A percentile compares a stretch with the other conserved stretches of the same genome.
These are phyloP conservation scores for Nitzschia sp. DNA, from an alignment of 108 stramenopile genomes.

Conservation along the genomic window DNA sequence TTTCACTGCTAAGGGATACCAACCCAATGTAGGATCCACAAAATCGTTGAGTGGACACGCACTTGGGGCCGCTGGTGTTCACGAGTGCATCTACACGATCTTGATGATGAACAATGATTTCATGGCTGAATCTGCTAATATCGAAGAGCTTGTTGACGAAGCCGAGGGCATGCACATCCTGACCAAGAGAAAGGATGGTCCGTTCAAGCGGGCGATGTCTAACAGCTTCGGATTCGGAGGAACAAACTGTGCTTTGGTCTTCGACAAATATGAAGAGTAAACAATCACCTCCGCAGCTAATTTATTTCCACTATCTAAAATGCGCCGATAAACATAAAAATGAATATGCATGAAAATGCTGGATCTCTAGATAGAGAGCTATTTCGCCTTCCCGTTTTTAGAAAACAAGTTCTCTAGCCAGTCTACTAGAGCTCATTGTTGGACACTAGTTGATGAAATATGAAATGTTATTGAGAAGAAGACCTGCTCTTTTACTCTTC, in stretches of 20 bases:
- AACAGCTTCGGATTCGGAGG: conserved; percentile 99
- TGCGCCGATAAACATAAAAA: background rate
- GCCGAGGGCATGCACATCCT: conserved; percentile 94
- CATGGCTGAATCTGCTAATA: conserved; percentile 94
- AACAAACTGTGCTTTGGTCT: conserved; percentile 96
- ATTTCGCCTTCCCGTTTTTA: too few species aligned
- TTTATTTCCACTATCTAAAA: background rate
- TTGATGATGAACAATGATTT: conserved; percentile 95
- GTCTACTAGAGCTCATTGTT: too few species aligned
- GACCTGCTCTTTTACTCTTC: too few species aligned
- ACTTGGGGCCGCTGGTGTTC: conserved; percentile 97
- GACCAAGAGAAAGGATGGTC: conserved; percentile 87
- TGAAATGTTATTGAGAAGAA: too few species aligned
- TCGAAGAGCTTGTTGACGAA: conserved; percentile 86
- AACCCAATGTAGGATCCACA: conserved; percentile 93
- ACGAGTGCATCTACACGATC: conserved; percentile 95
- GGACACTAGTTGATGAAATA: too few species aligned
- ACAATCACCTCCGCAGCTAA: background rate
- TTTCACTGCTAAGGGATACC: conserved; percentile 85
- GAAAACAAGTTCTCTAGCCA: too few species aligned
- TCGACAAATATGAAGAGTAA: conserved; percentile 91
- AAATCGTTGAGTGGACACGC: conserved; percentile 97
- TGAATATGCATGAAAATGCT: too few species aligned
- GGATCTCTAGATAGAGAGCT: too few species aligned
- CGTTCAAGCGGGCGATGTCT: conserved; percentile 90